Conservation (phyloP, 257 asterid species). For the Asclepias syriaca region DNA sequence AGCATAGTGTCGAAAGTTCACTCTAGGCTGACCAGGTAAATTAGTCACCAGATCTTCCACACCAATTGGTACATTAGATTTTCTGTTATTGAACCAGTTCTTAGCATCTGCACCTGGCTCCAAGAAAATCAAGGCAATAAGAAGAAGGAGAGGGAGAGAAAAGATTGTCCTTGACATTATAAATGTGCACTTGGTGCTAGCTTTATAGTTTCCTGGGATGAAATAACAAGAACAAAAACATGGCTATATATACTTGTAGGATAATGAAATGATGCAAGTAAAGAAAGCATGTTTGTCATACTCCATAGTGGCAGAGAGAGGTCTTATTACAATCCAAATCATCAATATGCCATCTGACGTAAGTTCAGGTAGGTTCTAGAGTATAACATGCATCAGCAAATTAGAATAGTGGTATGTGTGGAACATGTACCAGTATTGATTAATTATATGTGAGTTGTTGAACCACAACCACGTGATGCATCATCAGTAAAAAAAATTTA, state of each 20-base stretch:
- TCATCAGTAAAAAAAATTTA: neutral
- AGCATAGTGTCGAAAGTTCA: conserved; percentile 60
- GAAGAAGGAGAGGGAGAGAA: conserved; percentile 31
- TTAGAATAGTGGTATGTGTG: conserved; percentile 23
- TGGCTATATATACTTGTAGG: conserved; percentile 50
- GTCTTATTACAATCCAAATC: conserved; percentile 33
- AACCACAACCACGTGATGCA: conserved; percentile 41
- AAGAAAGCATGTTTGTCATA: conserved; percentile 18
- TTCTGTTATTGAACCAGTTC: conserved; percentile 33
- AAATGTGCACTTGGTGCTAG: conserved; percentile 36
- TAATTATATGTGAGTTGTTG: conserved; percentile 46
- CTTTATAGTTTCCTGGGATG: conserved; percentile 6
- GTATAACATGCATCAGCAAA: conserved; percentile 28
- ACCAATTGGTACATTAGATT: conserved; percentile 15
- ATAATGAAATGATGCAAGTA: conserved; percentile 13
- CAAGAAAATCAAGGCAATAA: conserved; percentile 22
- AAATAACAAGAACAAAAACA: conserved; percentile 19
- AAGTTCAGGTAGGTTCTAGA: conserved; percentile 28
- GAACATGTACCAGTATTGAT: conserved; percentile 29
- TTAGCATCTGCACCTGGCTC: conserved; percentile 42
- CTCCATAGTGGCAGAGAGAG: conserved; percentile 23
- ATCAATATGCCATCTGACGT: conserved; percentile 29
- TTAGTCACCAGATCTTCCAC: conserved; percentile 48
- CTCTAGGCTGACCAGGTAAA: conserved; percentile 79
- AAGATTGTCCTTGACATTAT: conserved; percentile 24